Percentiles rank a stretch among this genome's conserved stretches.
These are phyloP conservation scores for Fraxinus xanthoxyloides DNA, from an alignment of 305 asterid species.

Conservation along the genomic window DNA sequence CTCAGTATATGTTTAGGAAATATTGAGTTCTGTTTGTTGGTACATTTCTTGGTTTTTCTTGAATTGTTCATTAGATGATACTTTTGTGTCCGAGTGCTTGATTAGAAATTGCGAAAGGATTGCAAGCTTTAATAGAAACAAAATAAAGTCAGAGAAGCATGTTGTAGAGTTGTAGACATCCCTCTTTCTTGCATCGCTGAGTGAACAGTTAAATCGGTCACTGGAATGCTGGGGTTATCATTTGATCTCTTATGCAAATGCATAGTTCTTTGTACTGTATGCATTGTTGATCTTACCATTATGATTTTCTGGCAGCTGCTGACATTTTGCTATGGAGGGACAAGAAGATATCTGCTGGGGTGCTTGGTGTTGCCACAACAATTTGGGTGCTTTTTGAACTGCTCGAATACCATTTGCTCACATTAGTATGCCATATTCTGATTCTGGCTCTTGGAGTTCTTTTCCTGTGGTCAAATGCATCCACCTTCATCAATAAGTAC, in stretches of 20 bases:
- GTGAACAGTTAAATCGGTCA: not conserved
- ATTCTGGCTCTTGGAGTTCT: slow-evolving; percentile 64
- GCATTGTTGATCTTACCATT: not conserved
- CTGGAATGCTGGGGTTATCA: not conserved
- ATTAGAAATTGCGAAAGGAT: not conserved
- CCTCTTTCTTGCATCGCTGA: not conserved
- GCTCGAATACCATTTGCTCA: slow-evolving; percentile 82
- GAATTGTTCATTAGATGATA: not conserved
- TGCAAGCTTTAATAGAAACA: not conserved
- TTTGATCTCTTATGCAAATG: not conserved
- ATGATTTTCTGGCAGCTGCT: slow-evolving; percentile 61
- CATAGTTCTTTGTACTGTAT: not conserved
- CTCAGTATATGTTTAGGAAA: not conserved
- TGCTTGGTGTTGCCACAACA: slow-evolving; percentile 75
- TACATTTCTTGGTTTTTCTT: not conserved
- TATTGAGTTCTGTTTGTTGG: not conserved
- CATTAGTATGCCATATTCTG: slow-evolving; percentile 74
- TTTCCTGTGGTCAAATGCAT: slow-evolving; percentile 79
- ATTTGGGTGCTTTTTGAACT: slow-evolving; percentile 87
- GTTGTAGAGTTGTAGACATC: not conserved
- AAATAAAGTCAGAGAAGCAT: not conserved
- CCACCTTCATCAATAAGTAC: slow-evolving; percentile 72
- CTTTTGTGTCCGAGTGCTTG: not conserved
- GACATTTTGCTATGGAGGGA: slow-evolving; percentile 90
- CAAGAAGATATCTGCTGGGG: slow-evolving; percentile 73